Base-by-base conservation (phyloP, 495 filamentous ascomycete species). In the Penicillium macrosclerotiorum region DNA sequence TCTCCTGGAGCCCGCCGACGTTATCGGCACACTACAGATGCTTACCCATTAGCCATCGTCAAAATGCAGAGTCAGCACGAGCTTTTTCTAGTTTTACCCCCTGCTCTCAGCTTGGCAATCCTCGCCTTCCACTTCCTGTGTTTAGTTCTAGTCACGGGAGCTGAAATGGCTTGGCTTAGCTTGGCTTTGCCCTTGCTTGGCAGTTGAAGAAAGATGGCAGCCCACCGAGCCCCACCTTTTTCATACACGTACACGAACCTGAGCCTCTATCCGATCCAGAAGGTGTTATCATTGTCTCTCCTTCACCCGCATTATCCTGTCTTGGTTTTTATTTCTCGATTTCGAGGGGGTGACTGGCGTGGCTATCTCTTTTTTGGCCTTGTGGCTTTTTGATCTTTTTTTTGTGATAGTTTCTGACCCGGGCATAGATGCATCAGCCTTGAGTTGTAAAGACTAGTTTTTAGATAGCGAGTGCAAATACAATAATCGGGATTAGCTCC, bases 1-100 rank as follows among this genome's bases (percentile, higher is more conserved):
- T 56, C 71, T 97, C 3, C 72, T 91, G 8, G 90, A 96, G 60
- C 87, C 92, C 0, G 72, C 82, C 41, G 90, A 96, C 64, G 89
- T 97, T 29, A 83, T 97, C 36, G 82, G 85, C 44, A 81, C 84
- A 19, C 75, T 92, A 18, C 82, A 83, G 11, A 72, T 90, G 38
- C 79, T 96, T 4, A n/a, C n/a, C n/a, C n/a, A n/a, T n/a, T n/a
- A n/a, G n/a, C n/a, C n/a, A n/a, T n/a, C n/a, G n/a, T n/a, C n/a
- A n/a, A n/a, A n/a, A n/a, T n/a, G n/a, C n/a, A n/a, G n/a, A n/a
- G n/a, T n/a, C n/a, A n/a, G n/a, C n/a, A n/a, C n/a, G n/a, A n/a
- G n/a, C n/a, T n/a, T n/a, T n/a, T n/a, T n/a, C n/a, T n/a, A n/a
- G n/a, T n/a, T n/a, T n/a, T n/a, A n/a, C n/a, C n/a, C n/a, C n/a